Percentiles rank a stretch among this genome's conserved stretches.
Evolutionary conservation across 2,329 filamentous ascomycete species (phyloP).

Genomic region (Tolypocladium album): DNA sequence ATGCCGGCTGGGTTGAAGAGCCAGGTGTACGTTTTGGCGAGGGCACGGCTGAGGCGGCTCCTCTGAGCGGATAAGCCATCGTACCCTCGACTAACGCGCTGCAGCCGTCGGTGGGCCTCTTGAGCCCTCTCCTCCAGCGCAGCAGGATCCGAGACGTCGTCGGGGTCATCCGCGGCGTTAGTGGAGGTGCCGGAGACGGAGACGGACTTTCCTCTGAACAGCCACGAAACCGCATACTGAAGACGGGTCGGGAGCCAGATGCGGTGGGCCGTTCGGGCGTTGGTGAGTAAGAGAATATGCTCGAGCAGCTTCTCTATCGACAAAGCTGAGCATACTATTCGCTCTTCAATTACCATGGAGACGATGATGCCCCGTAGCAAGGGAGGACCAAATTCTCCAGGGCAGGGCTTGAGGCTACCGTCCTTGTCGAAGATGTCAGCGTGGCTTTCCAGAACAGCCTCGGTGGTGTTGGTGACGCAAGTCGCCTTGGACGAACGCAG

Average conservation of each 20-base stretch:
- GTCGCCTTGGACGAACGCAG: slow-evolving; percentile 15
- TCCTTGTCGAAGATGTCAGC: slow-evolving; percentile 28
- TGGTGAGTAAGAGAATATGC: slow-evolving; percentile 23
- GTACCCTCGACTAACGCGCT: slow-evolving; percentile 22
- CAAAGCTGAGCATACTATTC: slow-evolving; percentile 15
- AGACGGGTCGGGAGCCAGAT: slow-evolving; percentile 33
- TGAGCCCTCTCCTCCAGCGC: slow-evolving; percentile 19
- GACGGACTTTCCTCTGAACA: slow-evolving; percentile 13
- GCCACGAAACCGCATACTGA: slow-evolving; percentile 27
- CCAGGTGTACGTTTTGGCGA: slow-evolving; percentile 26
- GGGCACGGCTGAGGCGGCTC: slow-evolving; percentile 9
- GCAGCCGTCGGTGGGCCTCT: slow-evolving; percentile 19
- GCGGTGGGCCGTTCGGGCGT: slow-evolving; percentile 19
- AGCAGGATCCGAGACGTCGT: slow-evolving; percentile 12
- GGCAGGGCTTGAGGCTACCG: slow-evolving; percentile 21
- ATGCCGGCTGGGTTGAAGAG: slow-evolving; percentile 30
- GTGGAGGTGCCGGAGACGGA: slow-evolving; percentile 9
- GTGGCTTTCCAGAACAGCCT: slow-evolving; percentile 27
- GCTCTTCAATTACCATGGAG: slow-evolving; percentile 36
- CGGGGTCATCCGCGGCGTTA: slow-evolving; percentile 8
- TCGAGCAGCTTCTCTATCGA: slow-evolving; percentile 23
- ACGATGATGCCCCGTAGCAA: slow-evolving; percentile 29
- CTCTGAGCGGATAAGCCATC: slow-evolving; percentile 5
- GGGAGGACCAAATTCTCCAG: slow-evolving; percentile 10
- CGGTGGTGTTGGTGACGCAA: slow-evolving; percentile 23